Evolutionary conservation across 768 basidiomycete species (phyloP).

Genomic region (Agaricus sinodeliciosus): DNA sequence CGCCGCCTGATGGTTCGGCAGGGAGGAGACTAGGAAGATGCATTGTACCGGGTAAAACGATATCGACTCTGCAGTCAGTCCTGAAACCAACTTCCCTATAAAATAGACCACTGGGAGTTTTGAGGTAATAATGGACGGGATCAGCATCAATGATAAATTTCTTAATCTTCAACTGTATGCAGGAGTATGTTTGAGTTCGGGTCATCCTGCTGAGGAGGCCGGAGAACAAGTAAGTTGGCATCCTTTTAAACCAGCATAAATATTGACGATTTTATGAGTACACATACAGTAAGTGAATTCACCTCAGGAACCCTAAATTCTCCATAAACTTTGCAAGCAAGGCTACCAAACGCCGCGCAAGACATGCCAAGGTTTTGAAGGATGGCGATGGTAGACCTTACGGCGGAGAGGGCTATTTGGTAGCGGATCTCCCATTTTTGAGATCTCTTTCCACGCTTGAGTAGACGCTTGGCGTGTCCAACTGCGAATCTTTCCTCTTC

Average conservation of each 20-base stretch:
- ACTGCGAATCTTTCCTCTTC: no score
- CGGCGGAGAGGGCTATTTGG: constrained; percentile 15
- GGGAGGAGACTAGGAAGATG: background rate
- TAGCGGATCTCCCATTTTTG: constrained; percentile 7
- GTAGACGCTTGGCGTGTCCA: no score
- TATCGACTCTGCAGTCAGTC: constrained; percentile 11
- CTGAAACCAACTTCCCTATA: constrained; percentile 8
- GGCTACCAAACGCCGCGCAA: constrained; percentile 31
- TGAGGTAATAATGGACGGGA: constrained; percentile 10
- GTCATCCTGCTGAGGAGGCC: background rate
- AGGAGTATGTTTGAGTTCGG: background rate
- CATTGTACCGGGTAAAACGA: constrained; percentile 10
- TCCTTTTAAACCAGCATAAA: constrained; percentile 20
- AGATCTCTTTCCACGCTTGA: no score
- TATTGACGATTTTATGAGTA: no score
- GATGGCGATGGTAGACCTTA: constrained; percentile 20
- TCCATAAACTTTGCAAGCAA: constrained; percentile 33
- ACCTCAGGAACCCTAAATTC: constrained; percentile 31
- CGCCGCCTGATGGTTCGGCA: background rate
- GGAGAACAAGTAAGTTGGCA: constrained; percentile 29
- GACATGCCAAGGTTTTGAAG: constrained; percentile 18
- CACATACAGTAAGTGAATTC: background rate
- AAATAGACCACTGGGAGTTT: constrained; percentile 9
- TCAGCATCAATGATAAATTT: background rate
- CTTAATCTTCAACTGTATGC: constrained; percentile 8